These are phyloP conservation scores for Dendrobium huoshanense DNA, from an alignment of 106 monocot species.

Conservation along the genomic window DNA sequence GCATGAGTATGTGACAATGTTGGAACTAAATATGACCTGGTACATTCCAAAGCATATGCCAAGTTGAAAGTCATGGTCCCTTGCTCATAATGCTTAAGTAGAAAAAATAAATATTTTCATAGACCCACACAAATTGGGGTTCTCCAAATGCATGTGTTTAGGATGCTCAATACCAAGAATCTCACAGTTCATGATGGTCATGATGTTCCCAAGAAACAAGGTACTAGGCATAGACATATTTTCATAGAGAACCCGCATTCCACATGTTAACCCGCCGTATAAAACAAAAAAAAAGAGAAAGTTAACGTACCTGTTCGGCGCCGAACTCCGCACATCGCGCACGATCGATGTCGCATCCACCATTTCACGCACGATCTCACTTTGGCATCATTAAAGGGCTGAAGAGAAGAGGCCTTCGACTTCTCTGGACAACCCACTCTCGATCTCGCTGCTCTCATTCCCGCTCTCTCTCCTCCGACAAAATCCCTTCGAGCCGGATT, in stretches of 20 bases:
- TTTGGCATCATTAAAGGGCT: too few relatives aligned
- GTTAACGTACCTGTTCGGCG: too few relatives aligned
- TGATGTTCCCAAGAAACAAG: neutral
- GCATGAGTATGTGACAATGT: neutral
- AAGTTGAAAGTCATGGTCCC: neutral
- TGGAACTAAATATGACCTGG: neutral
- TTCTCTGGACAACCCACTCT: too few relatives aligned
- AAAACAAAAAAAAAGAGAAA: too few relatives aligned
- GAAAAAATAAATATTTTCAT: neutral
- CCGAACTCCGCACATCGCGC: too few relatives aligned
- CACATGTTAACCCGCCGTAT: too few relatives aligned
- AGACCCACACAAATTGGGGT: neutral
- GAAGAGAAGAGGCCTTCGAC: too few relatives aligned
- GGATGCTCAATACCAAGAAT: neutral
- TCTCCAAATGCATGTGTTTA: neutral
- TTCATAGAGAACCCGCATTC: neutral
- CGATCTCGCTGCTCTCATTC: too few relatives aligned
- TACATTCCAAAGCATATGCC: neutral
- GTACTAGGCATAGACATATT: neutral
- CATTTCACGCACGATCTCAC: too few relatives aligned
- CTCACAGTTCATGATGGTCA: neutral
- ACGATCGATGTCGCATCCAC: too few relatives aligned
- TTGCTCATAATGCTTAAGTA: neutral
- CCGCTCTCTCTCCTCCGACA: too few relatives aligned
- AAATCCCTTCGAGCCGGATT: too few relatives aligned